Evolutionary conservation across 352 stramenopile genomes (phyloP).

Genomic region (Phytophthora palmivora): DNA sequence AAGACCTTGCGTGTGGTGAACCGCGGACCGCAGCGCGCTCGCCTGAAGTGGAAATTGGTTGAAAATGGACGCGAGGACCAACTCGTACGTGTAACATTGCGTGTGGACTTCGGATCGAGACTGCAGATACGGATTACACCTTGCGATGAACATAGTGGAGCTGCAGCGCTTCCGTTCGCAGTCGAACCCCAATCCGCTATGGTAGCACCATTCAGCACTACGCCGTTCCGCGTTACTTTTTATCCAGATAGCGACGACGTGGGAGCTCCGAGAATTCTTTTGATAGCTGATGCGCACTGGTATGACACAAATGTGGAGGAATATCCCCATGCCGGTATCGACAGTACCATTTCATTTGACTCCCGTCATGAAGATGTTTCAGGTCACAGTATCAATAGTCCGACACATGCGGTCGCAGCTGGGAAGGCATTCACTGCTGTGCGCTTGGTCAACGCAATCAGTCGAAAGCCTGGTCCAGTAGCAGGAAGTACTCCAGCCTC

Average conservation of each 20-base stretch:
- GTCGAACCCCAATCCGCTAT: slow-evolving; percentile 48
- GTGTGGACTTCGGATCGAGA: slow-evolving; percentile 53
- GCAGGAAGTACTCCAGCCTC: slow-evolving; percentile 19
- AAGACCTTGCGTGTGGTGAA: slow-evolving; percentile 72
- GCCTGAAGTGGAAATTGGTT: slow-evolving; percentile 66
- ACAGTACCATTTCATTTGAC: slow-evolving; percentile 14
- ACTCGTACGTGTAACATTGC: slow-evolving; percentile 61
- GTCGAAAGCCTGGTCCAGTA: slow-evolving; percentile 25
- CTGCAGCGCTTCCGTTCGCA: slow-evolving; percentile 44
- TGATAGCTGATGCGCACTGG: slow-evolving; percentile 78
- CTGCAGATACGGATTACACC: slow-evolving; percentile 57
- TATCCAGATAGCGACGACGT: slow-evolving; percentile 26
- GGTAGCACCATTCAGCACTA: slow-evolving; percentile 29
- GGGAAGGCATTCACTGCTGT: slow-evolving; percentile 81
- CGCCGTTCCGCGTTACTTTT: slow-evolving; percentile 65
- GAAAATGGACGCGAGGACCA: slow-evolving; percentile 58
- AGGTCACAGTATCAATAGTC: slow-evolving; percentile 15
- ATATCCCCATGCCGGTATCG: background rate
- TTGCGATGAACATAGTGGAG: slow-evolving; percentile 30
- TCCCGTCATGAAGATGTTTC: slow-evolving; percentile 23
- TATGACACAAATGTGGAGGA: slow-evolving; percentile 38
- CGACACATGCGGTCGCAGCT: slow-evolving; percentile 26
- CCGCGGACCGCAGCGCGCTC: slow-evolving; percentile 61
- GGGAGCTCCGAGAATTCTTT: slow-evolving; percentile 39
- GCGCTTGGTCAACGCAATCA: slow-evolving; percentile 64